Evolutionary conservation across 345 rosid species (phyloP).

Genomic region (Turnera subulata): DNA sequence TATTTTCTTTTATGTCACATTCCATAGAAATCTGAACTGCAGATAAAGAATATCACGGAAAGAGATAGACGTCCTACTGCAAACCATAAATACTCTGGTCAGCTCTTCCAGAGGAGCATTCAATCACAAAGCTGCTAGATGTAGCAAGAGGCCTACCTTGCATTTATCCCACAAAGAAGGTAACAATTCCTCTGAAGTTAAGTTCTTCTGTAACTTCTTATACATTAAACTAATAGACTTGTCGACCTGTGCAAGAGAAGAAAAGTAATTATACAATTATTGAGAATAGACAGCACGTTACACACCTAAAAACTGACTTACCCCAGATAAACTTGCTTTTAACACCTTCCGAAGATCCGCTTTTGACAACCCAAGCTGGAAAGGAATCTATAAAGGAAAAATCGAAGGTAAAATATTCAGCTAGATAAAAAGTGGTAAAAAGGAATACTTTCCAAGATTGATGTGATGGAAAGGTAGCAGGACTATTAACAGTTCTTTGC

Average conservation of each 20-base stretch:
- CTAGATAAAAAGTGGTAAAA: background rate
- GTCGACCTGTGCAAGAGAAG: slow-evolving; percentile 55
- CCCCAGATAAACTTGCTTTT: slow-evolving; percentile 86
- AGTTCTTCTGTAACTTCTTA: slow-evolving; percentile 92
- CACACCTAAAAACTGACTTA: slow-evolving; percentile 29
- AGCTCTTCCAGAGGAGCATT: background rate
- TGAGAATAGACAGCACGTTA: background rate
- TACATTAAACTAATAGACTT: slow-evolving; percentile 85
- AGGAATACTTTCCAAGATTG: too few species aligned
- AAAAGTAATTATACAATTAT: slow-evolving; percentile 3
- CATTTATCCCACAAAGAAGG: slow-evolving; percentile 99
- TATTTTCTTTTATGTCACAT: too few species aligned
- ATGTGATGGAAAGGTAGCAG: too few species aligned
- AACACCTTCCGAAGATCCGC: slow-evolving; percentile 81
- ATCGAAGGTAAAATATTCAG: slow-evolving; percentile 4
- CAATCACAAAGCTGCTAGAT: background rate
- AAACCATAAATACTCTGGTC: too few species aligned
- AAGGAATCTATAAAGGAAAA: slow-evolving; percentile 65
- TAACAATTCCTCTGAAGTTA: slow-evolving; percentile 82
- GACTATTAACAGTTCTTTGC: too few species aligned
- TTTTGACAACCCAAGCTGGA: slow-evolving; percentile 85
- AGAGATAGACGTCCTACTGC: too few species aligned
- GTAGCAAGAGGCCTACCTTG: slow-evolving; percentile 49
- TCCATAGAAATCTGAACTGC: too few species aligned
- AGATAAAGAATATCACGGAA: too few species aligned